These are phyloP conservation scores for Fusarium udum DNA, from an alignment of 2,329 filamentous ascomycete genomes.

Conservation along the genomic window DNA sequence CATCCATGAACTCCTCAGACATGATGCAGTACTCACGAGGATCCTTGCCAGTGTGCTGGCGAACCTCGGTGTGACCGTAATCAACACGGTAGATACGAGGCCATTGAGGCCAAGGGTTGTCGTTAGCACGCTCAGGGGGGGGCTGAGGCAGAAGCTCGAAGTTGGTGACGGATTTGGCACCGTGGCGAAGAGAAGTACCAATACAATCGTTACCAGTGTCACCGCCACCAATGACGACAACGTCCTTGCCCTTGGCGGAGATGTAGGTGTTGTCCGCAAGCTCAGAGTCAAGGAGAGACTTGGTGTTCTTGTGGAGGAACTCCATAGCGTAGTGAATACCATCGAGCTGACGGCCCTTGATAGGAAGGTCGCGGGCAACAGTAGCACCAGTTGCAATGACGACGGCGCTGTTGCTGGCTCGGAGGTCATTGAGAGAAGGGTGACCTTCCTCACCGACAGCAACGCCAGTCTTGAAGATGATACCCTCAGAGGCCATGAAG, in stretches of 20 bases:
- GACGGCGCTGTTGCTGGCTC: slow-evolving; percentile 80
- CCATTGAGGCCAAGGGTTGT: slow-evolving; percentile 99
- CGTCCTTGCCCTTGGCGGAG: slow-evolving; percentile 93
- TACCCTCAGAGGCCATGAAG: slow-evolving; percentile 90
- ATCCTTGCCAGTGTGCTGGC: slow-evolving; percentile 95
- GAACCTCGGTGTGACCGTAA: slow-evolving; percentile 95
- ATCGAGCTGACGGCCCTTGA: slow-evolving; percentile 85
- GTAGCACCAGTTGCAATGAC: slow-evolving; percentile 93
- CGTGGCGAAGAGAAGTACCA: slow-evolving; percentile 93
- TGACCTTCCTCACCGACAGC: slow-evolving; percentile 78
- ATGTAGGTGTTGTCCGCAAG: slow-evolving; percentile 87
- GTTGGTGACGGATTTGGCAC: slow-evolving; percentile 95
- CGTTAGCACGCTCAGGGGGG: slow-evolving; percentile 85
- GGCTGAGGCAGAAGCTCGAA: slow-evolving; percentile 96
- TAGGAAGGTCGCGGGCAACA: slow-evolving; percentile 90
- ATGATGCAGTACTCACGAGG: slow-evolving; percentile 98
- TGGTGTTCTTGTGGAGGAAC: slow-evolving; percentile 97
- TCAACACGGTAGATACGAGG: slow-evolving; percentile 98
- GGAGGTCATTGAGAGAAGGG: slow-evolving; percentile 73
- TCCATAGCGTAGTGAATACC: slow-evolving; percentile 98
- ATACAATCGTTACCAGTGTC: slow-evolving; percentile 99
- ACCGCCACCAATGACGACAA: slow-evolving; percentile 96
- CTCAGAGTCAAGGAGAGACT: slow-evolving; percentile 93
- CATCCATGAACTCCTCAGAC: slow-evolving; percentile 95
- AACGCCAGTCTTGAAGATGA: slow-evolving; percentile 82